These are phyloP conservation scores for Jaltomata sinuosa DNA, from an alignment of 257 asterid species.

Conservation along the genomic window DNA sequence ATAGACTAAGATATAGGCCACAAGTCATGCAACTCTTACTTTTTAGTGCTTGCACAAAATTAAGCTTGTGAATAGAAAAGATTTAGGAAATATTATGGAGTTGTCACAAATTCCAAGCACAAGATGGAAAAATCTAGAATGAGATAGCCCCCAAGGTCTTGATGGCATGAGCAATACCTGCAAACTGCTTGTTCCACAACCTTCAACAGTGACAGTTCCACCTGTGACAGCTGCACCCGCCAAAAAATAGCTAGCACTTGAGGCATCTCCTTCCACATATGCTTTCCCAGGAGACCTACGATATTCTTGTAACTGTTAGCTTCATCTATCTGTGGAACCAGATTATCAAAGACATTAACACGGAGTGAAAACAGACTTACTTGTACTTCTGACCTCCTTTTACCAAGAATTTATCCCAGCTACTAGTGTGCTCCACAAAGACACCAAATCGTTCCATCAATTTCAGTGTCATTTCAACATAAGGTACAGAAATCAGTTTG, in stretches of 20 bases:
- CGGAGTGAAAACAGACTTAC: slow-evolving; percentile 32
- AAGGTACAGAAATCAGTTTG: slow-evolving; percentile 90
- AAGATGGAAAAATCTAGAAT: not conserved
- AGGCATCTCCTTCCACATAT: slow-evolving; percentile 97
- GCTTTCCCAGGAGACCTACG: slow-evolving; percentile 95
- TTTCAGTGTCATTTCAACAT: slow-evolving; percentile 95
- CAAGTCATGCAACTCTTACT: not conserved
- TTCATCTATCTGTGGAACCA: not conserved
- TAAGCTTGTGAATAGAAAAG: not conserved
- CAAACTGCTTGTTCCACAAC: slow-evolving; percentile 97
- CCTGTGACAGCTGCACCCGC: slow-evolving; percentile 99
- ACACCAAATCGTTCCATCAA: slow-evolving; percentile 99
- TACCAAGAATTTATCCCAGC: slow-evolving; percentile 82
- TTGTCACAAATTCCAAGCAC: not conserved
- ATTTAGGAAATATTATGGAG: not conserved
- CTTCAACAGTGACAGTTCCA: slow-evolving; percentile 91
- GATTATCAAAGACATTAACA: not conserved
- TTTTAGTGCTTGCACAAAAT: not conserved
- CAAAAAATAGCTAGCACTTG: slow-evolving; percentile 99
- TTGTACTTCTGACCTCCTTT: slow-evolving; percentile 89
- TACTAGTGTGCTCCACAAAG: slow-evolving; percentile 67
- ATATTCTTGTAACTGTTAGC: not conserved
- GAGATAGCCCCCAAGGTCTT: not conserved
- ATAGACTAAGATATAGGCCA: not conserved
- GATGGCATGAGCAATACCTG: slow-evolving; percentile 43